These are phyloP conservation scores for Suhomyces canberraensis DNA, from an alignment of 805 yeast species.

Conservation along the genomic window DNA sequence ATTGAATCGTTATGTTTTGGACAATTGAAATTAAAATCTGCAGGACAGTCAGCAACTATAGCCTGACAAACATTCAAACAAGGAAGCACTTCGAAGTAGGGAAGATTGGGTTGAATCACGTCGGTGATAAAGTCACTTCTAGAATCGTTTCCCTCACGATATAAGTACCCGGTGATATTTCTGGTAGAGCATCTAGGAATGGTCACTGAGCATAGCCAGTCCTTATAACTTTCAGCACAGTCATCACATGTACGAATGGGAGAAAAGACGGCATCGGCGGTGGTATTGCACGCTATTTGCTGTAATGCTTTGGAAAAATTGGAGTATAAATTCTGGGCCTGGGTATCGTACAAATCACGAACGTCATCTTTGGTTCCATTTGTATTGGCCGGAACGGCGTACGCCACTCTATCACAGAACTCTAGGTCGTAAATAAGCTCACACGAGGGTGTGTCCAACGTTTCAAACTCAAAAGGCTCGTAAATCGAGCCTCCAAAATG, in stretches of 20 bases:
- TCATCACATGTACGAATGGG: conserved; percentile 70
- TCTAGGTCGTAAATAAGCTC: conserved; percentile 68
- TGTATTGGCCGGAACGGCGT: conserved; percentile 66
- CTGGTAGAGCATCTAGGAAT: conserved; percentile 80
- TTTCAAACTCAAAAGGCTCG: conserved; percentile 52
- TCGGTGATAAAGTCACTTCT: conserved; percentile 60
- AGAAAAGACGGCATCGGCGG: conserved; percentile 63
- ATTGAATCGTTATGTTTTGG: conserved; percentile 47
- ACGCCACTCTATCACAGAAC: conserved; percentile 80
- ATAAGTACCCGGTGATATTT: conserved; percentile 40
- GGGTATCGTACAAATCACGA: conserved; percentile 52
- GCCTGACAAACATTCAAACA: conserved; percentile 78
- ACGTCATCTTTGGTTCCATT: conserved; percentile 15
- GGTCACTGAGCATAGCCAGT: conserved; percentile 87
- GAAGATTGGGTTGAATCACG: conserved; percentile 48
- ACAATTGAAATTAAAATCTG: conserved; percentile 70
- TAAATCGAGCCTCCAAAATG: conserved; percentile 64
- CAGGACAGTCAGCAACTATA: conserved; percentile 81
- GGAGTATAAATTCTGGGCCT: conserved; percentile 52
- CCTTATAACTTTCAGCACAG: conserved; percentile 67
- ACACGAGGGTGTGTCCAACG: conserved; percentile 57
- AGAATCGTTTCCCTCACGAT: conserved; percentile 47
- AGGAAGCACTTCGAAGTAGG: conserved; percentile 80
- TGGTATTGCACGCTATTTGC: conserved; percentile 72
- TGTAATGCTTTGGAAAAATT: conserved; percentile 77